Conservation (phyloP, 2,329 filamentous ascomycete species). For the Elsinoe batatas region DNA sequence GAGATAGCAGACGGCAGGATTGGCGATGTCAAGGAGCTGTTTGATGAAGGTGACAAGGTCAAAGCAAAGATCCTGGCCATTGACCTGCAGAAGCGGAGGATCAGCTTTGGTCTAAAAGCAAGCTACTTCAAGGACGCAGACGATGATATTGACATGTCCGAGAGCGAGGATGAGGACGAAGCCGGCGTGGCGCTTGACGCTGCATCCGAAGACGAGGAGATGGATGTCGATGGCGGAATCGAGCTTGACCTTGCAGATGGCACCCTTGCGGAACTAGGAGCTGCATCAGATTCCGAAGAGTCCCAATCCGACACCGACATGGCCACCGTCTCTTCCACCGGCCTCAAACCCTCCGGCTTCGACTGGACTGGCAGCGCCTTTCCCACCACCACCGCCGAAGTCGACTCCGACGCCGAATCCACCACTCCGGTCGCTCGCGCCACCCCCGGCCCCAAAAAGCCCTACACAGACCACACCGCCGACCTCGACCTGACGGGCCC, state of each 20-base stretch:
- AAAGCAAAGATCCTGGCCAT: slow-evolving; percentile 82
- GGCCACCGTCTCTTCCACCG: slow-evolving; percentile 29
- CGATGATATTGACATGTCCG: slow-evolving; percentile 37
- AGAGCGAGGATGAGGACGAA: slow-evolving; percentile 33
- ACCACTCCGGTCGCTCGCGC: slow-evolving; percentile 37
- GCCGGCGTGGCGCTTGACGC: slow-evolving; percentile 27
- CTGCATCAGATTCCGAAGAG: slow-evolving; percentile 31
- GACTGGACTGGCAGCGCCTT: slow-evolving; percentile 69
- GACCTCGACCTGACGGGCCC: slow-evolving; percentile 82
- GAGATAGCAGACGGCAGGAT: slow-evolving; percentile 82
- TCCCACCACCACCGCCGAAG: slow-evolving; percentile 43
- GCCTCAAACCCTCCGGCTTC: slow-evolving; percentile 64
- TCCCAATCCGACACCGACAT: slow-evolving; percentile 41
- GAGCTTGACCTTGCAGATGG: slow-evolving; percentile 38
- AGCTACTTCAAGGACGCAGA: slow-evolving; percentile 66
- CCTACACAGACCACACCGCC: slow-evolving; percentile 79
- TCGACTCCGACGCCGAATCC: slow-evolving; percentile 43
- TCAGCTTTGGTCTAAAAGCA: slow-evolving; percentile 87
- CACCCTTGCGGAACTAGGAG: slow-evolving; percentile 26
- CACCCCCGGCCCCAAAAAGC: slow-evolving; percentile 62
- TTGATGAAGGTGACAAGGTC: slow-evolving; percentile 82
- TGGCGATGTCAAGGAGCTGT: slow-evolving; percentile 78
- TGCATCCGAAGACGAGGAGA: slow-evolving; percentile 27
- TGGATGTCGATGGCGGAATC: slow-evolving; percentile 31
- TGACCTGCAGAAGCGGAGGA: slow-evolving; percentile 61